A percentile compares a stretch with the other conserved stretches of the same genome.
Conservation (phyloP, 2,329 filamentous ascomycete genomes). For the Neurospora sp. region DNA sequence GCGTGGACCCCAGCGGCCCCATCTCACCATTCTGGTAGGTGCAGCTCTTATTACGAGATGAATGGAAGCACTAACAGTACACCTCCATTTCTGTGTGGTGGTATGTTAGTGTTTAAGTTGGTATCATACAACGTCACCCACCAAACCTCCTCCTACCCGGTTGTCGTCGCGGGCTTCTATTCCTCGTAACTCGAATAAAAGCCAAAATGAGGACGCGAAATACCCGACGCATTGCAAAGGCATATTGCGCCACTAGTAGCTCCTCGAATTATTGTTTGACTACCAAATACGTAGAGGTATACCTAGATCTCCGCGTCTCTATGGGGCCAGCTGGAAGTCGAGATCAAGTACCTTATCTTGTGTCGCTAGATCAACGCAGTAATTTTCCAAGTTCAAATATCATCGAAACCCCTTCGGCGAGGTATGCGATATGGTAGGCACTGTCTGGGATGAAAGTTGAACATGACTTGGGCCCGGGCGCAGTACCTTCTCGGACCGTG, state of each 20-base stretch:
- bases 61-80: neutral
- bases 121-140: neutral
- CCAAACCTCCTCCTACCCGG: neutral
- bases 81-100: neutral
- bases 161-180: neutral
- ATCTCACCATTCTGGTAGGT: neutral
- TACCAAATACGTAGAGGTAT: neutral
- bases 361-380: neutral
- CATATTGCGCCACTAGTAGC: neutral
- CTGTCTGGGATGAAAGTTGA: neutral
- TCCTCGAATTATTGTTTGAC: neutral
- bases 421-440: neutral
- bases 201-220: neutral
- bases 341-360: neutral
- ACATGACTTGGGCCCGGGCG: neutral
- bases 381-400: neutral
- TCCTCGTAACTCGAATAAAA: neutral
- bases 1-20: neutral
- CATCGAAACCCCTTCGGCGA: neutral
- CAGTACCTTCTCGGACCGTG: neutral
- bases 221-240: neutral
- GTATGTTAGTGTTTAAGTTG: neutral
- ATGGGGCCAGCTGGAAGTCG: neutral
- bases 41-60: neutral
- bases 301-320: neutral